These are phyloP conservation scores for Leishmania arabica DNA, from an alignment of 208 protist genomes.

Conservation along the genomic window DNA sequence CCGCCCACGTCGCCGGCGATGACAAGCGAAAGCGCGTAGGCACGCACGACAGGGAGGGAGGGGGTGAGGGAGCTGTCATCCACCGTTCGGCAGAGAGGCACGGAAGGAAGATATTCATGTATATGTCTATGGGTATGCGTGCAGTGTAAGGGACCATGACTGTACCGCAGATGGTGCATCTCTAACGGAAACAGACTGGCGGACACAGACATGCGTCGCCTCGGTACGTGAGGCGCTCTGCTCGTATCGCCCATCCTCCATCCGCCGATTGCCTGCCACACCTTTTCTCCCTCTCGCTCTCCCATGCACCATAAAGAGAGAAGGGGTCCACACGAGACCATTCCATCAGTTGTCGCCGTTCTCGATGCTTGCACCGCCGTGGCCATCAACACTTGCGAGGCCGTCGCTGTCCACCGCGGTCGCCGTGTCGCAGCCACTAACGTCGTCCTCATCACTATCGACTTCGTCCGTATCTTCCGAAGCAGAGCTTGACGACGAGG, in stretches of 20 bases:
- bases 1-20: background rate
- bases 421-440: background rate
- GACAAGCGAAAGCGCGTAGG: background rate
- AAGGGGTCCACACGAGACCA: background rate
- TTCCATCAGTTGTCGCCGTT: background rate
- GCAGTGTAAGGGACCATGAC: background rate
- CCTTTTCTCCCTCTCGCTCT: background rate
- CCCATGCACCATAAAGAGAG: background rate
- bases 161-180: background rate
- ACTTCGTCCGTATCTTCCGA: slow-evolving; percentile 19
- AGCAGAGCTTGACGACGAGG: slow-evolving; percentile 41
- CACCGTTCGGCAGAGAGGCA: background rate
- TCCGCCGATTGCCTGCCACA: background rate
- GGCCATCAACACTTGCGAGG: slow-evolving; percentile 8
- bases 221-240: background rate
- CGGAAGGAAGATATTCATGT: background rate
- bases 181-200: background rate
- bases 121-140: background rate
- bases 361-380: background rate
- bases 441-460: slow-evolving; percentile 20
- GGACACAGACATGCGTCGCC: background rate
- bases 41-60: background rate
- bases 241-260: background rate
- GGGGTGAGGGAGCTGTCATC: background rate
- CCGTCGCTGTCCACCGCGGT: slow-evolving; percentile 6